A percentile compares a stretch with the other conserved stretches of the same genome.
Evolutionary conservation across 2,329 filamentous ascomycete species (phyloP).

Genomic region (Paecilomyces formosus): DNA sequence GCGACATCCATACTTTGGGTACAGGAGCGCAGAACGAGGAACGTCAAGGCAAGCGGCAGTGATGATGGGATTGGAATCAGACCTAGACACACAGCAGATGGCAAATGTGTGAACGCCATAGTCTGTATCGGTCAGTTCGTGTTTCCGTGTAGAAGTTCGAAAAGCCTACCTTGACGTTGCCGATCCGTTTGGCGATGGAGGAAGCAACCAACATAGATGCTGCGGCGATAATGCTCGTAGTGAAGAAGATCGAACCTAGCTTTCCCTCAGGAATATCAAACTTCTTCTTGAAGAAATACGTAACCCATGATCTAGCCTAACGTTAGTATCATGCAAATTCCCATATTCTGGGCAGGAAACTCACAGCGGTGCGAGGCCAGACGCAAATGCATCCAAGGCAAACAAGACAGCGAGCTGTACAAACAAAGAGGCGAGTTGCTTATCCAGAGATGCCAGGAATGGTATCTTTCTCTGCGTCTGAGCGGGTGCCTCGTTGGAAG

Average conservation of each 20-base stretch:
- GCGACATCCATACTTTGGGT: conserved; percentile 64
- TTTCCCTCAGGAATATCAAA: conserved; percentile 46
- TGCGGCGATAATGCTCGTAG: conserved; percentile 36
- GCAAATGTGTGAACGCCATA: conserved; percentile 69
- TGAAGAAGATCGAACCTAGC: conserved; percentile 48
- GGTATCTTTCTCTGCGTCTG: conserved; percentile 18
- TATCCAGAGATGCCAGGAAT: conserved; percentile 52
- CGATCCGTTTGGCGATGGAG: conserved; percentile 59
- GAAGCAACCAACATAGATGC: conserved; percentile 44
- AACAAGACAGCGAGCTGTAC: conserved; percentile 58
- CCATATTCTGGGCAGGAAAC: conserved; percentile 20
- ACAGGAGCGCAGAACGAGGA: conserved; percentile 56
- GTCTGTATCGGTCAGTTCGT: conserved; percentile 37
- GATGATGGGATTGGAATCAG: conserved; percentile 53
- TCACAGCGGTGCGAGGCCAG: conserved; percentile 59
- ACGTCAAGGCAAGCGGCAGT: conserved; percentile 48
- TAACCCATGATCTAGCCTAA: conserved; percentile 39
- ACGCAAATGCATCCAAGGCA: conserved; percentile 61
- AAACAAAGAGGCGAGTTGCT: conserved; percentile 29
- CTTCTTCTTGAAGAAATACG: conserved; percentile 50
- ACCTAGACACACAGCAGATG: conserved; percentile 58
- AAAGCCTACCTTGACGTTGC: conserved; percentile 40
- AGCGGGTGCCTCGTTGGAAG: conserved; percentile 4
- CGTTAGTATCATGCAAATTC: neutral
- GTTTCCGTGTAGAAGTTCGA: neutral